These are phyloP conservation scores for Penicillium maclennaniae DNA, from an alignment of 495 filamentous ascomycete species.

Conservation along the genomic window DNA sequence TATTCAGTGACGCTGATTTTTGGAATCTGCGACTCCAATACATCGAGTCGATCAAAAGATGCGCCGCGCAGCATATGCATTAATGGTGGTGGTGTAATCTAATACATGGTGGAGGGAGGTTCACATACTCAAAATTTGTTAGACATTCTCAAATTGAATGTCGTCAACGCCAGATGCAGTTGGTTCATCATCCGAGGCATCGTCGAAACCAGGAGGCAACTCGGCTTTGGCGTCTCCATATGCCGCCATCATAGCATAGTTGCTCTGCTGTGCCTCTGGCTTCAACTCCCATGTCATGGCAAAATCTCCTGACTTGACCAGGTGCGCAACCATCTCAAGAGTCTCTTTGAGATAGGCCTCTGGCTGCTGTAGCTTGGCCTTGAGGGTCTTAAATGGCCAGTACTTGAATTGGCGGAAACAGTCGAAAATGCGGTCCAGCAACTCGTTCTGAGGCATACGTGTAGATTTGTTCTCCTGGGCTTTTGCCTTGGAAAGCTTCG, in stretches of 20 bases:
- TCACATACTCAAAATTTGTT: not conserved
- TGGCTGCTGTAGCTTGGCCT: slow-evolving; percentile 69
- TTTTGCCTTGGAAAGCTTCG: slow-evolving; percentile 35
- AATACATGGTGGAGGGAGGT: not conserved
- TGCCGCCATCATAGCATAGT: slow-evolving; percentile 34
- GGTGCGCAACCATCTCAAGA: slow-evolving; percentile 72
- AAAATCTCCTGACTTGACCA: slow-evolving; percentile 76
- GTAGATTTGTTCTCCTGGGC: slow-evolving; percentile 74
- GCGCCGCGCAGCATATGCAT: slow-evolving; percentile 1
- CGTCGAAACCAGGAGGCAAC: slow-evolving; percentile 45
- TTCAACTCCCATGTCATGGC: slow-evolving; percentile 81
- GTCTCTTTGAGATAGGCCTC: slow-evolving; percentile 87
- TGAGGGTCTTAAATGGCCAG: slow-evolving; percentile 84
- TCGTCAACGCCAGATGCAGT: slow-evolving; percentile 53
- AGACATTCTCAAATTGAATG: slow-evolving; percentile 72
- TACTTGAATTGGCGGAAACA: slow-evolving; percentile 81
- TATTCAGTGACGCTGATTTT: not conserved
- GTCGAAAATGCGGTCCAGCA: slow-evolving; percentile 75
- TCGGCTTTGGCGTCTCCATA: slow-evolving; percentile 45
- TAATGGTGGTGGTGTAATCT: slow-evolving; percentile 5
- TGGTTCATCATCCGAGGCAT: slow-evolving; percentile 41
- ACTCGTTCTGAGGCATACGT: slow-evolving; percentile 80
- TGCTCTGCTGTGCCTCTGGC: slow-evolving; percentile 60
- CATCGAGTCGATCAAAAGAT: not conserved
- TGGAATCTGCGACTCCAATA: not conserved